Conservation (phyloP, 805 yeast species). For the Starmera caribaea region DNA sequence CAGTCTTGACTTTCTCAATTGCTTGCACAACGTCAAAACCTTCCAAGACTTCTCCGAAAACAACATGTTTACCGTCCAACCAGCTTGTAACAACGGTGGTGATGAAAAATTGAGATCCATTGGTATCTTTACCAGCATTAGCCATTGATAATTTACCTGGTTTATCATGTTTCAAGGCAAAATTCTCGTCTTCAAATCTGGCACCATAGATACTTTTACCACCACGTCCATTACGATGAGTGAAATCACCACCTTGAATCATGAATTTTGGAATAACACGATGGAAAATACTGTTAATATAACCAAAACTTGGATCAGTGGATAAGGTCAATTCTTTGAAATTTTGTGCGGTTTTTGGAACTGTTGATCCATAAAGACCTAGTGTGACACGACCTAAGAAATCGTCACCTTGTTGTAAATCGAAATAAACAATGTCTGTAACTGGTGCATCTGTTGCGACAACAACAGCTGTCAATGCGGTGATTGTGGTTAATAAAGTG, state of each 20-base stretch:
- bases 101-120: conserved; percentile 93
- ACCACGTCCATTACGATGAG: conserved; percentile 60
- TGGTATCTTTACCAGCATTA: conserved; percentile 69
- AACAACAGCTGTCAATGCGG: conserved; percentile 3
- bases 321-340: conserved; percentile 74
- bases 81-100: conserved; percentile 86
- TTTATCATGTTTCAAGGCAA: conserved; percentile 54
- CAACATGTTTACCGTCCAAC: conserved; percentile 94
- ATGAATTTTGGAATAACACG: conserved; percentile 62
- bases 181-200: conserved; percentile 62
- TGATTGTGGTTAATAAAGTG: too few relatives aligned
- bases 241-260: conserved; percentile 80
- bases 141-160: conserved; percentile 73
- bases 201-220: conserved; percentile 68
- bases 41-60: conserved; percentile 86
- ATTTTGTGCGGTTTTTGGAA: conserved; percentile 84
- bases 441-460: conserved; percentile 26
- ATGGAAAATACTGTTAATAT: conserved; percentile 58
- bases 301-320: conserved; percentile 58
- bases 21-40: conserved; percentile 76
- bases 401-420: conserved; percentile 71
- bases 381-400: conserved; percentile 72
- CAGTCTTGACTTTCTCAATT: conserved; percentile 67
- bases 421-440: conserved; percentile 80
- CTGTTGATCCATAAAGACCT: conserved; percentile 81